These are phyloP conservation scores for Penicillium sumatraense DNA, from an alignment of 2,329 filamentous ascomycete genomes.

Conservation along the genomic window DNA sequence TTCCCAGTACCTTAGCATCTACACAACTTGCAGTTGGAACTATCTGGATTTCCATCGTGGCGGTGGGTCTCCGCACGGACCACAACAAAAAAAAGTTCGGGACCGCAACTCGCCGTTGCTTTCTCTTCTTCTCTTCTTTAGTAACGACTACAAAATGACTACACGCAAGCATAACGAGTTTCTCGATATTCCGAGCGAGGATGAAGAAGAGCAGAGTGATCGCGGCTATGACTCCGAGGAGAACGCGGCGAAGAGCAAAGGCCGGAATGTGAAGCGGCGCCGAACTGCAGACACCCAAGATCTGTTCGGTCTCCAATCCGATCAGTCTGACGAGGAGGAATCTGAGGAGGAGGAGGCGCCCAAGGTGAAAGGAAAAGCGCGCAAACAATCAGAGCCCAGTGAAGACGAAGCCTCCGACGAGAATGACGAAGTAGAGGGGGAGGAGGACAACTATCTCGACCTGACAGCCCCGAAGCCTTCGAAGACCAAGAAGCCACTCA, in stretches of 20 bases:
- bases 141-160: conserved; percentile 34
- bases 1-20: not conserved
- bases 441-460: conserved; percentile 18
- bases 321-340: conserved; percentile 58
- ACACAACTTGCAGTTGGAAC: not conserved
- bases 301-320: conserved; percentile 46
- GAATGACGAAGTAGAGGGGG: conserved; percentile 15
- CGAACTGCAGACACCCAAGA: conserved; percentile 30
- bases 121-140: too few relatives aligned
- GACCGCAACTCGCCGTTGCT: not conserved
- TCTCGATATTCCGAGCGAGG: conserved; percentile 41
- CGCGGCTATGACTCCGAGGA: conserved; percentile 52
- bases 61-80: conserved; percentile 12
- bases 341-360: conserved; percentile 15
- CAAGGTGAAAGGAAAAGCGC: conserved; percentile 22
- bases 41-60: not conserved
- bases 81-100: conserved; percentile 17
- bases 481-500: conserved; percentile 21
- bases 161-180: conserved; percentile 46
- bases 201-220: conserved; percentile 47
- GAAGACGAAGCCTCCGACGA: conserved; percentile 13
- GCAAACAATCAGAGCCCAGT: conserved; percentile 7
- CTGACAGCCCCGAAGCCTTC: not conserved
- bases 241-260: conserved; percentile 45
- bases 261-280: conserved; percentile 37